A percentile compares a stretch with the other conserved stretches of the same genome.
These are phyloP conservation scores for Coniochaeta sp. DNA, from an alignment of 2,329 filamentous ascomycete genomes.

Conservation along the genomic window DNA sequence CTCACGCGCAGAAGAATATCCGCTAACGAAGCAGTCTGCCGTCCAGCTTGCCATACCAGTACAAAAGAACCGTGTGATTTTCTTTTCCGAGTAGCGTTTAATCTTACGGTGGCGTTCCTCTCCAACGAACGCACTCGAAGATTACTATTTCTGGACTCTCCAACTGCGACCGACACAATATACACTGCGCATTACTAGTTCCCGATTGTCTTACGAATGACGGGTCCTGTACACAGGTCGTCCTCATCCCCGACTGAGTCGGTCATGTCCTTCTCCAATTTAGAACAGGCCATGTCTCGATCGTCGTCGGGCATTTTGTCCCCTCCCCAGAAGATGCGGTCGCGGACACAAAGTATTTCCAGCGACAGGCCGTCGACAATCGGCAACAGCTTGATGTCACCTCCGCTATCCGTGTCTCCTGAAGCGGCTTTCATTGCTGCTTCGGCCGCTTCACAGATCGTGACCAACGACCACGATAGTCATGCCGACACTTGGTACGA, in stretches of 20 bases:
- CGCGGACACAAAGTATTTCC: constrained; percentile 57
- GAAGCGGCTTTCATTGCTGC: constrained; percentile 80
- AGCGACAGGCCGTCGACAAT: constrained; percentile 62
- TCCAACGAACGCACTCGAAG: neutral
- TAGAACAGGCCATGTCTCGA: constrained; percentile 17
- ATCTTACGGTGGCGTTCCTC: neutral
- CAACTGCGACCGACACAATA: neutral
- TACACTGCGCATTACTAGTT: neutral
- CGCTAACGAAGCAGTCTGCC: constrained; percentile 4
- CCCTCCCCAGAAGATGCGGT: constrained; percentile 22
- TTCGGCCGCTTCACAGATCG: constrained; percentile 82
- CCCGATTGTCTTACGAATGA: constrained; percentile 1
- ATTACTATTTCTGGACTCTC: constrained; percentile 1
- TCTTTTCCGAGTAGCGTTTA: neutral
- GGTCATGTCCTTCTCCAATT: constrained; percentile 8
- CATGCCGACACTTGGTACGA: constrained; percentile 64
- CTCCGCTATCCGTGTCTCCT: constrained; percentile 63
- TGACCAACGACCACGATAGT: constrained; percentile 79
- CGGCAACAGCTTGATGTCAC: constrained; percentile 52
- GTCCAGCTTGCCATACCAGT: constrained; percentile 2
- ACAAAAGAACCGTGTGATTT: neutral
- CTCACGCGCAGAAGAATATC: neutral
- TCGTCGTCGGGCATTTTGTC: constrained; percentile 17
- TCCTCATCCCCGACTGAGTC: neutral
- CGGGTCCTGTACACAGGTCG: neutral